Percentiles rank a stretch among this genome's conserved stretches.
Evolutionary conservation across 352 stramenopile species (phyloP).

Genomic region (Aphanomyces euteiches): DNA sequence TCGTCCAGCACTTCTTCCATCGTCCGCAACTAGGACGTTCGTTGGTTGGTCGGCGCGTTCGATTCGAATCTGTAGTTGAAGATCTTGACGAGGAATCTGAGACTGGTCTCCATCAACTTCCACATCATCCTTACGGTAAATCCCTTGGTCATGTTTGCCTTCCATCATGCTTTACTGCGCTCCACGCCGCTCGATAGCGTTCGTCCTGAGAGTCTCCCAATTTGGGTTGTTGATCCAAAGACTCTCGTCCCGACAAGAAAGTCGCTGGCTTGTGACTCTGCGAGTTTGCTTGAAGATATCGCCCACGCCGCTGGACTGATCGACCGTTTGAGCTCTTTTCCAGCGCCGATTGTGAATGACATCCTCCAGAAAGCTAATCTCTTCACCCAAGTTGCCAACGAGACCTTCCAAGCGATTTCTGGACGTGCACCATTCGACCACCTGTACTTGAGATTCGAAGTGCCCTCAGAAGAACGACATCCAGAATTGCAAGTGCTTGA

Average conservation of each 20-base stretch:
- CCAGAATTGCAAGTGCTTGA: not conserved
- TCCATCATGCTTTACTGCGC: not conserved
- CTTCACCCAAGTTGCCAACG: not conserved
- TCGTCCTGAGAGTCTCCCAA: not conserved
- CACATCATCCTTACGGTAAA: not conserved
- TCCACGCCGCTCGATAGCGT: not conserved
- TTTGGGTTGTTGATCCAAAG: conserved; percentile 15
- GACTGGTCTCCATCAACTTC: not conserved
- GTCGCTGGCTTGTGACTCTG: not conserved
- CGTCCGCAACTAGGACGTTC: not conserved
- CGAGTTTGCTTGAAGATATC: not conserved
- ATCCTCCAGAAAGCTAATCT: not conserved
- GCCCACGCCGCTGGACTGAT: not conserved
- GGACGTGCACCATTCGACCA: not conserved
- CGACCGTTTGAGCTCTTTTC: not conserved
- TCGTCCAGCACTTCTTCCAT: not conserved
- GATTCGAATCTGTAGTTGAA: not conserved
- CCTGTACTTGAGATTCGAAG: not conserved
- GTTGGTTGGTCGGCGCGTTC: not conserved
- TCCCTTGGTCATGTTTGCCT: not conserved
- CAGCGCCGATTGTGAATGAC: conserved; percentile 1
- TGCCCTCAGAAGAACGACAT: not conserved
- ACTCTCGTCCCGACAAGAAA: not conserved
- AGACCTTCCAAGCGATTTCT: not conserved
- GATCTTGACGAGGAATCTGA: not conserved